A percentile compares a stretch with the other conserved stretches of the same genome.
Evolutionary conservation across 2,329 filamentous ascomycete genomes (phyloP).

Genomic region (Fusarium sp.): DNA sequence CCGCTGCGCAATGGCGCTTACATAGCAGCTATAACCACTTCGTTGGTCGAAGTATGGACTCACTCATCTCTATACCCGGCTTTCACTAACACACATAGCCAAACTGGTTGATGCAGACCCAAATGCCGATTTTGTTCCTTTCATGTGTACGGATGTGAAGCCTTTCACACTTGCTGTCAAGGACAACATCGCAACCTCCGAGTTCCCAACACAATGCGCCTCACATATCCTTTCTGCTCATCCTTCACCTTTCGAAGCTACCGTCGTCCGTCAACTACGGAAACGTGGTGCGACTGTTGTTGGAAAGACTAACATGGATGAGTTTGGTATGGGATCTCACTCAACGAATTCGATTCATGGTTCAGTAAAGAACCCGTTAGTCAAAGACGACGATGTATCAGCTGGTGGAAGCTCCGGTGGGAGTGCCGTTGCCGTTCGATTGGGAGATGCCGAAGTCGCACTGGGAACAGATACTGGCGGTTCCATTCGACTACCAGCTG

Average conservation of each 20-base stretch:
- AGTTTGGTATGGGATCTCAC: conserved; percentile 95
- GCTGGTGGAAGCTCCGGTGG: conserved; percentile 94
- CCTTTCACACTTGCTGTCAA: conserved; percentile 72
- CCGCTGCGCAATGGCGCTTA: conserved; percentile 44
- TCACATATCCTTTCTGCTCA: conserved; percentile 80
- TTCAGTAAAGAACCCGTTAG: conserved; percentile 67
- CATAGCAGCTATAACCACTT: conserved; percentile 55
- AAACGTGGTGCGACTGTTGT: conserved; percentile 71
- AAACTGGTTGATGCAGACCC: conserved; percentile 10
- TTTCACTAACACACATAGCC: conserved; percentile 28
- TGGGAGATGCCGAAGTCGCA: conserved; percentile 69
- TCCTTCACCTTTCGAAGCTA: conserved; percentile 83
- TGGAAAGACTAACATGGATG: conserved; percentile 93
- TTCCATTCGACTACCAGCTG: conserved; percentile 86
- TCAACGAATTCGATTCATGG: conserved; percentile 78
- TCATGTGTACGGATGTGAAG: conserved; percentile 39
- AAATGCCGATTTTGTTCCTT: conserved; percentile 23
- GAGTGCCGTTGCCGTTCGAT: conserved; percentile 85
- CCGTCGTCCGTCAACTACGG: conserved; percentile 77
- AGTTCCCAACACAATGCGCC: conserved; percentile 83
- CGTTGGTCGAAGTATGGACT: conserved; percentile 49
- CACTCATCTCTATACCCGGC: conserved; percentile 2
- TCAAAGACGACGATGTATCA: conserved; percentile 62
- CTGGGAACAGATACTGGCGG: conserved; percentile 95
- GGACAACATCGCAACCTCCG: conserved; percentile 78